These are phyloP conservation scores for Leucogyrophana mollusca DNA, from an alignment of 768 basidiomycete genomes.

Conservation along the genomic window DNA sequence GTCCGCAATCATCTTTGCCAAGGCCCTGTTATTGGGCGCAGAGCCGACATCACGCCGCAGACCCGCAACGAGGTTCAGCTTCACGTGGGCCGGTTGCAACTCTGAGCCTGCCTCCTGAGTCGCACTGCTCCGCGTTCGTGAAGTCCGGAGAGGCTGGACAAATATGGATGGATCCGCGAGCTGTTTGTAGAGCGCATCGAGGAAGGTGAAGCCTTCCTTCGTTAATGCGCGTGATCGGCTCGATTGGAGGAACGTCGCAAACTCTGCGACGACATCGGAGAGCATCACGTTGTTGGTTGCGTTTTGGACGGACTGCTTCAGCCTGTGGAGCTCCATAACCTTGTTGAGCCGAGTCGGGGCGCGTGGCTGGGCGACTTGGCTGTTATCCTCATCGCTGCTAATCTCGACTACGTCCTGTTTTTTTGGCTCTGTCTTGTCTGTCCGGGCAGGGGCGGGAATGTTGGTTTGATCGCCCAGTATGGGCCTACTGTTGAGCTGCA, in stretches of 20 bases:
- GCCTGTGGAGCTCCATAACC: conserved; percentile 48
- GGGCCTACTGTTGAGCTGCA: conserved; percentile 52
- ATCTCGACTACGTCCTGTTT: conserved; percentile 44
- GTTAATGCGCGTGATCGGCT: conserved; percentile 67
- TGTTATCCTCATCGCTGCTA: conserved; percentile 36
- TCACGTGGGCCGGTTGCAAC: conserved; percentile 49
- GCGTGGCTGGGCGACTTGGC: conserved; percentile 22
- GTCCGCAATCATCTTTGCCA: conserved; percentile 66
- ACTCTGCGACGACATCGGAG: conserved; percentile 54
- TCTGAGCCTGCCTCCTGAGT: conserved; percentile 37
- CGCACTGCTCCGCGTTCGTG: conserved; percentile 34
- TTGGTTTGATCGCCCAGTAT: conserved; percentile 54
- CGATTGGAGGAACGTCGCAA: conserved; percentile 59
- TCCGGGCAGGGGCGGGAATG: conserved; percentile 34
- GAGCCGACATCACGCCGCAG: conserved; percentile 52
- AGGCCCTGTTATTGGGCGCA: conserved; percentile 51
- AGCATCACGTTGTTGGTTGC: conserved; percentile 58
- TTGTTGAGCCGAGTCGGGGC: conserved; percentile 34
- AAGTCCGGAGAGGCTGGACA: conserved; percentile 50
- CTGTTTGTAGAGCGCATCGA: conserved; percentile 70
- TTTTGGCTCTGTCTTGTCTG: conserved; percentile 27
- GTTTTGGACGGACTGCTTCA: conserved; percentile 41
- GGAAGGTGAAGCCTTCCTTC: conserved; percentile 67
- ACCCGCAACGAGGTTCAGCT: conserved; percentile 57
- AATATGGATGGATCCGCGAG: conserved; percentile 67